A percentile compares a stretch with the other conserved stretches of the same genome.
phyloP scores from a whole-genome alignment of 176 grass and related monocot species.

The Puccinellia tenuiflora region DNA sequence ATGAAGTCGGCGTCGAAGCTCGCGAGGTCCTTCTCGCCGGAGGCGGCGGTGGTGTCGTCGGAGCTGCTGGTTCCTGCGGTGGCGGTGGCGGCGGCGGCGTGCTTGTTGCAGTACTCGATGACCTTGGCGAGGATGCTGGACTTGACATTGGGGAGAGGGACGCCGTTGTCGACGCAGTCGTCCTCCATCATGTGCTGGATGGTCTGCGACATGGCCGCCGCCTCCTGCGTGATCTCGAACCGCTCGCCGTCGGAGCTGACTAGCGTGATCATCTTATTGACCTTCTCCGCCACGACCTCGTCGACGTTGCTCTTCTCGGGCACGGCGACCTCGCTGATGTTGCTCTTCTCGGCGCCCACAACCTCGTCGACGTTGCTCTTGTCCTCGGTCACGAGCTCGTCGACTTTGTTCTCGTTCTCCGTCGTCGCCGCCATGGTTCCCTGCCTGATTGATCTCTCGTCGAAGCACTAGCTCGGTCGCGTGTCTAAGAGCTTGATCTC shows the following conservation, averaged over 20 bases:
- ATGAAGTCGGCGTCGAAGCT: neutral
- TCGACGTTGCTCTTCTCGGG: neutral
- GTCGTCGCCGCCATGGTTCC: neutral
- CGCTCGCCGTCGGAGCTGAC: neutral
- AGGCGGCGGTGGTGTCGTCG: neutral
- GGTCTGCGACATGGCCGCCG: constrained; percentile 16
- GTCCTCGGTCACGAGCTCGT: neutral
- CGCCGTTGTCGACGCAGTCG: constrained; percentile 37
- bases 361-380: neutral
- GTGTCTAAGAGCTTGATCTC: neutral
- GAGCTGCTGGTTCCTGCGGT: neutral
- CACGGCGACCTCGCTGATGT: neutral
- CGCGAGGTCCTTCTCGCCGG: neutral
- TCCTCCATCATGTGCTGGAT: constrained; percentile 63
- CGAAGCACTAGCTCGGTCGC: neutral
- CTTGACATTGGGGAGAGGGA: constrained; percentile 50
- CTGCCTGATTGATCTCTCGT: neutral
- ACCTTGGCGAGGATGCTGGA: constrained; percentile 49
- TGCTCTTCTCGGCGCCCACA: neutral
- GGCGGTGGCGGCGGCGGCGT: constrained; percentile 15
- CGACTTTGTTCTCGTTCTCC: neutral
- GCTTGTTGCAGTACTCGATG: constrained; percentile 64
- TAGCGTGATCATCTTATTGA: neutral
- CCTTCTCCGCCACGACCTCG: neutral
- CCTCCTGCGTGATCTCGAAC: neutral